These are phyloP conservation scores for Pseudocercospora crystallina DNA, from an alignment of 2,329 filamentous ascomycete genomes.

Conservation along the genomic window DNA sequence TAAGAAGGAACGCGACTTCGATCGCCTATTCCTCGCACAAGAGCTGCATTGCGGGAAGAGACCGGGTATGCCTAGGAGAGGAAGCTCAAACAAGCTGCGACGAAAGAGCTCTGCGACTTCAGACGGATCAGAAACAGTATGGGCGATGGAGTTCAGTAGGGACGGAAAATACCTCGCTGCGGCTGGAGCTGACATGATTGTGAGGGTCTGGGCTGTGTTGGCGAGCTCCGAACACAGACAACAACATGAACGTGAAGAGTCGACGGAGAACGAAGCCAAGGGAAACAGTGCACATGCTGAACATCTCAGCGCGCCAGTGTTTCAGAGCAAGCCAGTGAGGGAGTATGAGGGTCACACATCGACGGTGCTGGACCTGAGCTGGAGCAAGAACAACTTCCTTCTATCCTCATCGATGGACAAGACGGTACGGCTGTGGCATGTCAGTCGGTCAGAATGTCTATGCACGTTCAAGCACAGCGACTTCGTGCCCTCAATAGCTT, in stretches of 20 bases:
- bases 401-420: slow-evolving; percentile 98
- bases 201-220: slow-evolving; percentile 87
- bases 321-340: slow-evolving; percentile 71
- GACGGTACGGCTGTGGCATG: slow-evolving; percentile 91
- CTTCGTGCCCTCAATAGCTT: slow-evolving; percentile 90
- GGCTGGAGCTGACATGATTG: slow-evolving; percentile 82
- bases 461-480: slow-evolving; percentile 94
- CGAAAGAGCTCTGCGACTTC: slow-evolving; percentile 45
- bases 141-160: slow-evolving; percentile 89
- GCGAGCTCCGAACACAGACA: slow-evolving; percentile 76
- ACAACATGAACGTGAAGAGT: slow-evolving; percentile 70
- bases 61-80: slow-evolving; percentile 18
- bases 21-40: slow-evolving; percentile 87
- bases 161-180: slow-evolving; percentile 89
- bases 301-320: slow-evolving; percentile 84
- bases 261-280: slow-evolving; percentile 45
- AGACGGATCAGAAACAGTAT: slow-evolving; percentile 61
- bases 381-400: slow-evolving; percentile 99
- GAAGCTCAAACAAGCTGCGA: slow-evolving; percentile 30
- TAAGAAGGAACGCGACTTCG: slow-evolving; percentile 79
- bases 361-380: slow-evolving; percentile 87
- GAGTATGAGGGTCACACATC: slow-evolving; percentile 82
- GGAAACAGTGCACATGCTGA: slow-evolving; percentile 49
- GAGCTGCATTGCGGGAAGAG: slow-evolving; percentile 56
- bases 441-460: slow-evolving; percentile 78